phyloP scores from a whole-genome alignment of 768 basidiomycete species.

The Calvatia gigantea region DNA sequence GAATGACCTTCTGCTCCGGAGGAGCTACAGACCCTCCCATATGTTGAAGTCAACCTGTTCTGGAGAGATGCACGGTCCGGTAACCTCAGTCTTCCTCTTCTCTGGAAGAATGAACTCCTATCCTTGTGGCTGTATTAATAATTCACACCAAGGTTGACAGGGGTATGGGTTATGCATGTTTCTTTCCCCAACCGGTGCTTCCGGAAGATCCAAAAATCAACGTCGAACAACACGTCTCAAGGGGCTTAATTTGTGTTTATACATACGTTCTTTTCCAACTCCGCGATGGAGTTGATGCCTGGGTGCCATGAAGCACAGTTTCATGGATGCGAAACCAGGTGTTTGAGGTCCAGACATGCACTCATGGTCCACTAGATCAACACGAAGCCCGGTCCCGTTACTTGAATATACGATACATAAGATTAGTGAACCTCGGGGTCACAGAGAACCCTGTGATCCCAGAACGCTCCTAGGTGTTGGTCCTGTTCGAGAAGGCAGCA shows the following conservation, averaged over 20 bases:
- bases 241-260: not conserved
- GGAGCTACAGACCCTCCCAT: too few relatives aligned
- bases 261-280: too few relatives aligned
- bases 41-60: too few relatives aligned
- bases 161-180: not conserved
- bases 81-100: too few relatives aligned
- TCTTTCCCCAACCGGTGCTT: not conserved
- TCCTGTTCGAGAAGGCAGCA: not conserved
- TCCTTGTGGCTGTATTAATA: too few relatives aligned
- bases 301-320: not conserved
- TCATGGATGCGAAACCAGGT: not conserved
- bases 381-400: not conserved
- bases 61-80: too few relatives aligned
- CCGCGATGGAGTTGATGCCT: not conserved
- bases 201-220: constrained; percentile 1
- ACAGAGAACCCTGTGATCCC: not conserved
- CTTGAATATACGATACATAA: not conserved
- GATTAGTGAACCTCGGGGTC: not conserved
- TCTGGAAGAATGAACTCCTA: too few relatives aligned
- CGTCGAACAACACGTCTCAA: not conserved
- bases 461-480: not conserved
- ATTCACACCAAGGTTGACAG: too few relatives aligned
- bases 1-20: too few relatives aligned
- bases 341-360: not conserved
- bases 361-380: constrained; percentile 1